These are phyloP conservation scores for Trypanosoma conorhini DNA, from an alignment of 208 protist genomes.

Conservation along the genomic window DNA sequence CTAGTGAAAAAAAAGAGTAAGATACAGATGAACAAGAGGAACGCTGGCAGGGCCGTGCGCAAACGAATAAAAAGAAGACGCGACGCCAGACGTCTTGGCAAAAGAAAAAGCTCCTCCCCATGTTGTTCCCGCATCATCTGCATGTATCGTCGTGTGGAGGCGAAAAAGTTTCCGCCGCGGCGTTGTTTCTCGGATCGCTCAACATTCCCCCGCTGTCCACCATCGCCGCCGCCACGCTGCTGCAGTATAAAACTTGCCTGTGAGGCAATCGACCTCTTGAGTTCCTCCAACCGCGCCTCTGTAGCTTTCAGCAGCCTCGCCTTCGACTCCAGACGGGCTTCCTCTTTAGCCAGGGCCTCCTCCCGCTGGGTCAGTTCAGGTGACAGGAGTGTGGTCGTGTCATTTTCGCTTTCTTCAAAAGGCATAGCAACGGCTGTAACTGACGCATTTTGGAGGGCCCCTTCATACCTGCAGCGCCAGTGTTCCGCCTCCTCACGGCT, in stretches of 20 bases:
- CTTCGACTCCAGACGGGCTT: constrained; percentile 24
- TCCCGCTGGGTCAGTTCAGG: constrained; percentile 34
- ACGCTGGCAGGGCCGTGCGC: constrained; percentile 6
- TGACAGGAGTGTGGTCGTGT: neutral
- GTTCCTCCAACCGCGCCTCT: constrained; percentile 57
- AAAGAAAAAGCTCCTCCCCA: neutral
- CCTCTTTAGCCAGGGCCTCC: constrained; percentile 26
- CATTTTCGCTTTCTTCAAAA: constrained; percentile 13
- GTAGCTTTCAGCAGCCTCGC: constrained; percentile 40
- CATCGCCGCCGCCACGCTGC: constrained; percentile 27
- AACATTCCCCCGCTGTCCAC: neutral
- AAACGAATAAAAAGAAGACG: constrained; percentile 12
- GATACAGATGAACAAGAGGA: constrained; percentile 4
- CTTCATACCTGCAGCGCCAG: constrained; percentile 31
- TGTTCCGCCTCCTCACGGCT: constrained; percentile 50
- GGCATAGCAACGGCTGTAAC: neutral
- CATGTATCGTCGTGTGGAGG: constrained; percentile 10
- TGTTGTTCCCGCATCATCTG: constrained; percentile 23
- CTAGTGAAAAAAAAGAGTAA: constrained; percentile 12
- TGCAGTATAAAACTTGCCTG: constrained; percentile 60
- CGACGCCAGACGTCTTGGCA: neutral
- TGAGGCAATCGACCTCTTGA: constrained; percentile 56
- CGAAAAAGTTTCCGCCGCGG: neutral
- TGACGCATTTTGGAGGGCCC: neutral
- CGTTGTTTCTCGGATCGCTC: constrained; percentile 5